phyloP scores from a whole-genome alignment of 352 stramenopile genomes.

The Phytophthora chlamydospora region DNA sequence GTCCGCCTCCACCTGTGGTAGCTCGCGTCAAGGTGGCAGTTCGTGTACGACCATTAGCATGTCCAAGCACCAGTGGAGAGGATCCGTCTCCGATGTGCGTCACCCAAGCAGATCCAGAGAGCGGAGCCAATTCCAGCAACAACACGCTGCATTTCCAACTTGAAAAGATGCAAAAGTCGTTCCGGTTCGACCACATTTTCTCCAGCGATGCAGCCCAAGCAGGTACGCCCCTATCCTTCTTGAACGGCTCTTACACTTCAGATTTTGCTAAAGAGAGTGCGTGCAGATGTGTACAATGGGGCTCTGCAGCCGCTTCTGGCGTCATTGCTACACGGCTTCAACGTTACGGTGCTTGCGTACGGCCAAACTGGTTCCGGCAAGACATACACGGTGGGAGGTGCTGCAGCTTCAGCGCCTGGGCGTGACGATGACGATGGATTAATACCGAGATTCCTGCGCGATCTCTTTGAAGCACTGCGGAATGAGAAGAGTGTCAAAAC shows the following conservation, averaged over 20 bases:
- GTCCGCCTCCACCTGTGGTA: constrained; percentile 20
- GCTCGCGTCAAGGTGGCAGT: constrained; percentile 70
- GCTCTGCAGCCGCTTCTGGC: constrained; percentile 73
- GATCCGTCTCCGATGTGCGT: constrained; percentile 21
- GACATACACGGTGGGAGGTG: constrained; percentile 83
- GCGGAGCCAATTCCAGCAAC: background rate
- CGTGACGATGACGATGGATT: constrained; percentile 59
- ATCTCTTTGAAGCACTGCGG: constrained; percentile 61
- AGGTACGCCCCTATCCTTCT: constrained; percentile 23
- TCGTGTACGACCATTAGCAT: constrained; percentile 49
- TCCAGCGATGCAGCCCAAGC: constrained; percentile 39
- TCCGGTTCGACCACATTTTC: constrained; percentile 78
- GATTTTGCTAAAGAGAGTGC: constrained; percentile 3
- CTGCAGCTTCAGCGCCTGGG: constrained; percentile 22
- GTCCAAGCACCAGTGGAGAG: background rate
- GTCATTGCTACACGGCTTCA: constrained; percentile 87
- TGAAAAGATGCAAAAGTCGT: constrained; percentile 52
- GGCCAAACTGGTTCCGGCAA: constrained; percentile 85
- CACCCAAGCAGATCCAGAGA: constrained; percentile 5
- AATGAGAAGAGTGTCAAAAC: constrained; percentile 31
- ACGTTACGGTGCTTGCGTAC: constrained; percentile 85
- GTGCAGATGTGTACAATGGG: constrained; percentile 67
- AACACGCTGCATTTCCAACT: constrained; percentile 43
- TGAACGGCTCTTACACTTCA: background rate
- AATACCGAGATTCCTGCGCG: constrained; percentile 76